phyloP scores from a whole-genome alignment of 2,329 filamentous ascomycete species.

The Didymella pomorum region DNA sequence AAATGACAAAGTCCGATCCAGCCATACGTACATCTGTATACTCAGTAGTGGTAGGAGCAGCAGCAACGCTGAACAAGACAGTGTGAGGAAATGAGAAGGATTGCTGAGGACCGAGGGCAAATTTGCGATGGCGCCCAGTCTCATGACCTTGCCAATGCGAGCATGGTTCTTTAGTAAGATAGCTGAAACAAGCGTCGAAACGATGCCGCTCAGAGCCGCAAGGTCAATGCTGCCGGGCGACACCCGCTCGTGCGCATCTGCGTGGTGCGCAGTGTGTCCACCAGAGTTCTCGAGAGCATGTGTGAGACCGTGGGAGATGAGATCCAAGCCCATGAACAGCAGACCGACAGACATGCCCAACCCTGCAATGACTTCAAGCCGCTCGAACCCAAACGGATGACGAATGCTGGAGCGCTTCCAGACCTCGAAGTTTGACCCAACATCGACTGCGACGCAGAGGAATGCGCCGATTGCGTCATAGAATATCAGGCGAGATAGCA shows the following conservation, averaged over 20 bases:
- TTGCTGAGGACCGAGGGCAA: conserved; percentile 90
- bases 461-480: conserved; percentile 94
- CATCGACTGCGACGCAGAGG: conserved; percentile 90
- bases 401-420: conserved; percentile 93
- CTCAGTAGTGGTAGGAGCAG: conserved; percentile 83
- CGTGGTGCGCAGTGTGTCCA: conserved; percentile 76
- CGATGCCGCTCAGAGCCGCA: conserved; percentile 81
- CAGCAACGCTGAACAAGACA: conserved; percentile 83
- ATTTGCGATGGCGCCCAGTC: conserved; percentile 80
- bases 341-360: conserved; percentile 96
- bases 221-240: conserved; percentile 80
- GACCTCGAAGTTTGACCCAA: conserved; percentile 95
- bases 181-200: conserved; percentile 84
- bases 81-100: conserved; percentile 91
- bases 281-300: conserved; percentile 83
- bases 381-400: conserved; percentile 90
- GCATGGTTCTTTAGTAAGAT: conserved; percentile 89
- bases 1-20: conserved; percentile 83
- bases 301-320: conserved; percentile 92
- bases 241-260: conserved; percentile 70
- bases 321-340: conserved; percentile 95
- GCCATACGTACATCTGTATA: conserved; percentile 79
- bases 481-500: conserved; percentile 89
- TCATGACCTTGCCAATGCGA: conserved; percentile 90
- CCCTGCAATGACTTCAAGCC: conserved; percentile 91